These are phyloP conservation scores for Vickermania ingenoplastis DNA, from an alignment of 208 protist genomes.

Conservation along the genomic window DNA sequence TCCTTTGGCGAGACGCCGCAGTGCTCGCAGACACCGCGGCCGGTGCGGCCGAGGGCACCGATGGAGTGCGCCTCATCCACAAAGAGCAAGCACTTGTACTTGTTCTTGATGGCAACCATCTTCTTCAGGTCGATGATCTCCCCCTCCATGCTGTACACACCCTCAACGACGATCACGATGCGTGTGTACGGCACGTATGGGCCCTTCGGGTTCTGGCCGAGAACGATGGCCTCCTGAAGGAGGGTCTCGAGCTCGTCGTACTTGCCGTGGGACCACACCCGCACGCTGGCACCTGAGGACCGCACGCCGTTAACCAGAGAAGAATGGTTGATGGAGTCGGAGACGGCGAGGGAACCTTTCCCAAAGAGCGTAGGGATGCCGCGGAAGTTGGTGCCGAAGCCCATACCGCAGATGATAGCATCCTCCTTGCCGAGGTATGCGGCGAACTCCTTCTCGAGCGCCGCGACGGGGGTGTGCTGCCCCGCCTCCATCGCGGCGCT, in stretches of 20 bases:
- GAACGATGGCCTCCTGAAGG: constrained; percentile 75
- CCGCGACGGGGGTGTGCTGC: constrained; percentile 28
- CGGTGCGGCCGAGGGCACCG: constrained; percentile 91
- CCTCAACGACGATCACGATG: constrained; percentile 95
- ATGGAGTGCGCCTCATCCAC: constrained; percentile 98
- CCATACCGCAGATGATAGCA: constrained; percentile 92
- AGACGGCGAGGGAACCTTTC: constrained; percentile 90
- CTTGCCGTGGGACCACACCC: constrained; percentile 93
- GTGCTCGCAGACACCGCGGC: constrained; percentile 92
- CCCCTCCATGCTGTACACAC: constrained; percentile 98
- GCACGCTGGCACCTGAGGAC: constrained; percentile 73
- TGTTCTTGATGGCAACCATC: constrained; percentile 93
- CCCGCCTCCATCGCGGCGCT: constrained; percentile 60
- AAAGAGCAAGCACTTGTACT: constrained; percentile 95
- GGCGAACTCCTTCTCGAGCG: constrained; percentile 90
- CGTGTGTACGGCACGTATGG: constrained; percentile 65
- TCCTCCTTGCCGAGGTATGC: constrained; percentile 92
- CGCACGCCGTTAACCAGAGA: constrained; percentile 95
- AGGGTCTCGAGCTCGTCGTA: constrained; percentile 88
- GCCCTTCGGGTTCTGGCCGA: constrained; percentile 81
- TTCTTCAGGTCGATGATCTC: constrained; percentile 92
- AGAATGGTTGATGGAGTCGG: constrained; percentile 97
- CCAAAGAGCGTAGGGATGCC: constrained; percentile 89
- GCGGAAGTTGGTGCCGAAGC: constrained; percentile 87
- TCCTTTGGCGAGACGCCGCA: constrained; percentile 78